Base-by-base conservation (phyloP, 148 eudicot genomes). In the Amaranthus cruentus region DNA sequence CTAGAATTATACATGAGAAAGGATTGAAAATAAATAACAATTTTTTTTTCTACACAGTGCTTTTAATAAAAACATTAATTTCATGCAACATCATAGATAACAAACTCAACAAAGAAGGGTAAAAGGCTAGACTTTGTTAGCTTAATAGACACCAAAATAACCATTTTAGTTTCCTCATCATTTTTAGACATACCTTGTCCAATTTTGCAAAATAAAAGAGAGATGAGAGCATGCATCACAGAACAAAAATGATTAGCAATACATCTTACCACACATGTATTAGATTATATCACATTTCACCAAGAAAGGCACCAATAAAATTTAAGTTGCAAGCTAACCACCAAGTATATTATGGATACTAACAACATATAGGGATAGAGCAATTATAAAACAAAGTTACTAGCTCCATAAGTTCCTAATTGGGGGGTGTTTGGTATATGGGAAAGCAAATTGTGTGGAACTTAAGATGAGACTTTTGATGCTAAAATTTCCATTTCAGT, bases 1-100 rank as follows among this genome's bases (percentile, higher is more conserved):
- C 38, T 11, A 42, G 46, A 10, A 6, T 7, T 43, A 38, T 11
- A 59, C n/a, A 51, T 50, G 4, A 71, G 53, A 1, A 43, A 2
- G 47, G 47, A 46, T 10, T 50, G 38, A 18, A 28, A 7, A n/a
- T 13, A 13, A 49, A 46, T 12, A 47, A 4, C 11, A 55, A 48
- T 15, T 59, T 21, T 15, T n/a, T 7, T 51, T 4, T 46, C 15
- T 10, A 61, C 11, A 67, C 70, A 61, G 9, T 51, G 5, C 10
- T 21, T 3, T 58, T 15, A 13, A 28, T 47, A 28, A 53, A 48
- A 66, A 10, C 21, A 18, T 13, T 56, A 58, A 56, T n/a, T 66
- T 51, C 15, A 49, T 52, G 42, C 12, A 66, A 44, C 6, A 66
- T 68, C 77, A 73, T 12, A 68, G 57, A 44, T 47, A 49, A 48